A percentile compares a stretch with the other conserved stretches of the same genome.
Conservation (phyloP, 2,329 filamentous ascomycete species). For the Fonsecaea pedrosoi region DNA sequence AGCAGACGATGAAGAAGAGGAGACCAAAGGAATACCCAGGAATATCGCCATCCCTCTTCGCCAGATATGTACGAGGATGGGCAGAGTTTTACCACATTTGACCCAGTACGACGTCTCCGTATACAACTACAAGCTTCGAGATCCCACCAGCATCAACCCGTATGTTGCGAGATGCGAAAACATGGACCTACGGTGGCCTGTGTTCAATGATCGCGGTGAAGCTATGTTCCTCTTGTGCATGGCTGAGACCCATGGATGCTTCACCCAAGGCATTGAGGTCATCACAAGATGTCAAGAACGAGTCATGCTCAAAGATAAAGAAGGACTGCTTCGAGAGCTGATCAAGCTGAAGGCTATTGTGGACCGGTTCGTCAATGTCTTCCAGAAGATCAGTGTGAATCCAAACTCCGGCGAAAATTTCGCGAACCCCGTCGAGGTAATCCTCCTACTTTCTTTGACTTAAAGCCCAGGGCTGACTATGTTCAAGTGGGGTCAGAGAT, state of each 20-base stretch:
- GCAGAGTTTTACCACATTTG: constrained; percentile 26
- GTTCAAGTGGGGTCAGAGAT: constrained; percentile 30
- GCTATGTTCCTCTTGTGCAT: constrained; percentile 33
- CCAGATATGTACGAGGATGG: constrained; percentile 30
- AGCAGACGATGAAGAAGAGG: constrained; percentile 31
- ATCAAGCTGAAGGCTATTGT: constrained; percentile 29
- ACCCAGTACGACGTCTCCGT: constrained; percentile 32
- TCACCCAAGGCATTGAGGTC: constrained; percentile 27
- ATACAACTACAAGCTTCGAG: constrained; percentile 32
- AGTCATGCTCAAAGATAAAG: constrained; percentile 30
- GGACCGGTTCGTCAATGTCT: constrained; percentile 30
- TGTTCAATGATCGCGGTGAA: constrained; percentile 32
- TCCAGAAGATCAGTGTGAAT: constrained; percentile 32
- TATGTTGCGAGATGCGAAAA: constrained; percentile 32
- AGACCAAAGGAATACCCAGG: constrained; percentile 28
- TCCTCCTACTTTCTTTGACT: neutral
- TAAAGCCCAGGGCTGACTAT: constrained; percentile 4
- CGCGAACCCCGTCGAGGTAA: constrained; percentile 32
- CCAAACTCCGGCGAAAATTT: constrained; percentile 31
- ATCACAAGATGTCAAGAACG: constrained; percentile 30
- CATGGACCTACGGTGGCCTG: constrained; percentile 31
- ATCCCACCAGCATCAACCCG: constrained; percentile 31
- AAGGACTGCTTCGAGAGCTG: constrained; percentile 28
- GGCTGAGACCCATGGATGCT: constrained; percentile 32
- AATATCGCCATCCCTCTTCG: constrained; percentile 30